Conservation (phyloP, 768 basidiomycete genomes). For the Rhizopogon sp. region DNA sequence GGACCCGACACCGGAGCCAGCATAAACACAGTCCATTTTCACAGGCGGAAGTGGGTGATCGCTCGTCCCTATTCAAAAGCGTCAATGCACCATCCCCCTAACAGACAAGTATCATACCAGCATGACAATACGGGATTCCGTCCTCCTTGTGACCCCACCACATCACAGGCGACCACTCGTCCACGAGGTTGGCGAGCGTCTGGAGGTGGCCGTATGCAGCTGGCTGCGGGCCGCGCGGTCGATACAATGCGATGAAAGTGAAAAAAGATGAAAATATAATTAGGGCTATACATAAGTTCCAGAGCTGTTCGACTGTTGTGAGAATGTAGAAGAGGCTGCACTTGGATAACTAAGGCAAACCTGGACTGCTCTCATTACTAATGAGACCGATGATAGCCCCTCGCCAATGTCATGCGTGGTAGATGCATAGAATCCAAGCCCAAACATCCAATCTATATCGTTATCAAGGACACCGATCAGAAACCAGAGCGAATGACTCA, state of each 20-base stretch:
- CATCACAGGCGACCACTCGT: constrained; percentile 16
- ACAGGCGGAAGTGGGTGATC: too few relatives aligned
- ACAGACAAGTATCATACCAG: too few relatives aligned
- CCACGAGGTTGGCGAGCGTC: constrained; percentile 12
- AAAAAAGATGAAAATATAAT: constrained; percentile 18
- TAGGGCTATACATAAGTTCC: constrained; percentile 20
- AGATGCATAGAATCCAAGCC: constrained; percentile 24
- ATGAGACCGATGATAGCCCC: too few relatives aligned
- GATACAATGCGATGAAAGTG: constrained; percentile 1
- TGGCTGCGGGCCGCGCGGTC: constrained; percentile 7
- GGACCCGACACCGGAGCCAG: too few relatives aligned
- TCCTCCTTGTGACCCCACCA: constrained; percentile 17
- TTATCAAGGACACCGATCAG: not conserved
- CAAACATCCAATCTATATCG: constrained; percentile 26
- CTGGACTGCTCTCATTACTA: constrained; percentile 10
- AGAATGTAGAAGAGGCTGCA: too few relatives aligned
- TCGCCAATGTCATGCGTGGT: too few relatives aligned
- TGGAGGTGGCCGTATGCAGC: constrained; percentile 15
- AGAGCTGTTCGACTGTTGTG: constrained; percentile 9
- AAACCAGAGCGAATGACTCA: constrained; percentile 6
- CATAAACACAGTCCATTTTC: too few relatives aligned
- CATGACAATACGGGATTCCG: too few relatives aligned
- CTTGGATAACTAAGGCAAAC: constrained; percentile 3
- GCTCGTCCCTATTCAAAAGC: too few relatives aligned
- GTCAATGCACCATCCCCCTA: too few relatives aligned